Percentiles rank a stretch among this genome's conserved stretches.
Conservation (phyloP, 106 monocot genomes). For the Allium fistulosum region DNA sequence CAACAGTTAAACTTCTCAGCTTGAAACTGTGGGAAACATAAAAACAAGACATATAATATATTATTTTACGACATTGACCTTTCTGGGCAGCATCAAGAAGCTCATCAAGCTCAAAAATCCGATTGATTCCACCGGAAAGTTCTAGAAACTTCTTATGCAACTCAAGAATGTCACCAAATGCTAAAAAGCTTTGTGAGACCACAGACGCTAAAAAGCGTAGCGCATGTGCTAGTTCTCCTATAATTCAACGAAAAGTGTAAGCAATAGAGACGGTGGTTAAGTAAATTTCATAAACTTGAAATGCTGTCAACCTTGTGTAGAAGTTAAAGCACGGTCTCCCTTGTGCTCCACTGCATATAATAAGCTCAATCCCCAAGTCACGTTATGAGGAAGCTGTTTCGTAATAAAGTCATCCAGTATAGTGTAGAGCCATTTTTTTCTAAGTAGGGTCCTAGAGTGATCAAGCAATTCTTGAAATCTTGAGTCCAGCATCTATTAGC, state of each 20-base stretch:
- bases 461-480: conserved; percentile 75
- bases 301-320: conserved; percentile 70
- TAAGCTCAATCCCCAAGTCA: conserved; percentile 97
- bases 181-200: conserved; percentile 94
- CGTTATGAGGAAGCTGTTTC: conserved; percentile 96
- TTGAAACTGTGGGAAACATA: too few species aligned
- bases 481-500: conserved; percentile 70
- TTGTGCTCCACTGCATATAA: conserved; percentile 93
- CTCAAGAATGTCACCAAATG: conserved; percentile 99
- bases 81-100: conserved; percentile 77
- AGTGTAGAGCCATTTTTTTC: conserved; percentile 89
- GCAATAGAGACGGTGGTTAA: neutral
- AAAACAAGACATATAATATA: too few species aligned
- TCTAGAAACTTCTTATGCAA: conserved; percentile 83
- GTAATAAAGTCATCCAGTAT: conserved; percentile 91
- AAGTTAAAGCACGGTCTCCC: conserved; percentile 80
- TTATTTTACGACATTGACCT: conserved; percentile 18
- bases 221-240: conserved; percentile 96
- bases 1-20: too few species aligned
- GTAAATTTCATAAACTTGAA: neutral
- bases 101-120: conserved; percentile 95
- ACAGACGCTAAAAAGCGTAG: conserved; percentile 92
- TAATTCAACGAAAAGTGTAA: conserved; percentile 9
- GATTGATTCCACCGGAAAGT: conserved; percentile 91
- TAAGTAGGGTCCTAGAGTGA: conserved; percentile 62